These are phyloP conservation scores for Termitomyces titanicus DNA, from an alignment of 768 basidiomycete species.

Conservation along the genomic window DNA sequence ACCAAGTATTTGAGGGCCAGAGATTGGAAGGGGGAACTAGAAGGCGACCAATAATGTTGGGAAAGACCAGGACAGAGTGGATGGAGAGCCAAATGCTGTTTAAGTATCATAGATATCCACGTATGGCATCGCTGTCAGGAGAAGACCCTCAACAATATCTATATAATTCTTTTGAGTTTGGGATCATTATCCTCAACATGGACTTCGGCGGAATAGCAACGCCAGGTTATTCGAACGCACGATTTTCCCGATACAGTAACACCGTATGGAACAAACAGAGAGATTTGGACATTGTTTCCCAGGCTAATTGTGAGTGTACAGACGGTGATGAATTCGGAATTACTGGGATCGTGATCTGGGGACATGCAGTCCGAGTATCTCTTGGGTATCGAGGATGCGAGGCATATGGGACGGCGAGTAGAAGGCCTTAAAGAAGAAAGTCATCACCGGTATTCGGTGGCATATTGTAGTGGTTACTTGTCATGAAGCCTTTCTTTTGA, in stretches of 20 bases:
- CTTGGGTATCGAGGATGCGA: constrained; percentile 1
- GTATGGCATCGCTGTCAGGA: constrained; percentile 19
- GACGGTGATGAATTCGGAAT: not conserved
- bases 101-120: constrained; percentile 16
- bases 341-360: constrained; percentile 3
- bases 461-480: not conserved
- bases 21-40: not conserved
- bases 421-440: not conserved
- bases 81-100: constrained; percentile 10
- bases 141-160: constrained; percentile 22
- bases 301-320: constrained; percentile 21
- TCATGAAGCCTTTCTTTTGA: not conserved
- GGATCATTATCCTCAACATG: constrained; percentile 27
- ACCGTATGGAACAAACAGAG: constrained; percentile 15
- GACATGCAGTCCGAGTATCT: not conserved
- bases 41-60: not conserved
- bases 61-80: not conserved
- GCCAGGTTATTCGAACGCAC: constrained; percentile 23
- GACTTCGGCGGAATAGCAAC: constrained; percentile 30
- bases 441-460: not conserved
- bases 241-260: constrained; percentile 33
- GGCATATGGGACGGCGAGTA: constrained; percentile 5
- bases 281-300: constrained; percentile 28
- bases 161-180: constrained; percentile 25
- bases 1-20: not conserved